Conservation (phyloP, 2,329 filamentous ascomycete species). For the Aspergillus flavus region DNA sequence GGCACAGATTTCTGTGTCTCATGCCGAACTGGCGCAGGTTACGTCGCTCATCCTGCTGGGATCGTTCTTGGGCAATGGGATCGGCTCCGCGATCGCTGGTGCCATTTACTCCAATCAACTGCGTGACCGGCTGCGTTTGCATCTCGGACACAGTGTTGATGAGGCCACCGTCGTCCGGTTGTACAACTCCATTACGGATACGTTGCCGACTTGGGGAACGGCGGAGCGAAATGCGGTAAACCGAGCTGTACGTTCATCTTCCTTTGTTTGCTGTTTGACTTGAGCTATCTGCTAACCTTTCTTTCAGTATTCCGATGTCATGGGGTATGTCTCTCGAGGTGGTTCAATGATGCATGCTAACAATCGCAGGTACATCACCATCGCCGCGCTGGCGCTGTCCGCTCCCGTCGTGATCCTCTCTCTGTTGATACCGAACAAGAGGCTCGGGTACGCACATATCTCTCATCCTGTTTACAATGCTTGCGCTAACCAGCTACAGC, state of each 20-base stretch:
- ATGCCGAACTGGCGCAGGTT: conserved; percentile 51
- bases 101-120: conserved; percentile 55
- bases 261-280: not conserved
- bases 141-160: conserved; percentile 38
- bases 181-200: conserved; percentile 51
- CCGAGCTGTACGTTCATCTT: conserved; percentile 31
- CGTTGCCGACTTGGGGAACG: conserved; percentile 45
- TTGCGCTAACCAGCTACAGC: conserved; percentile 7
- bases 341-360: conserved; percentile 5
- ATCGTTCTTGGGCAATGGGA: conserved; percentile 42
- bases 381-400: conserved; percentile 32
- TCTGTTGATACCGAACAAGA: conserved; percentile 31
- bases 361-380: conserved; percentile 29
- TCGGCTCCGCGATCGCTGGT: conserved; percentile 48
- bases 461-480: not conserved
- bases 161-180: conserved; percentile 39
- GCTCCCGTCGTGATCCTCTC: conserved; percentile 29
- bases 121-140: conserved; percentile 37
- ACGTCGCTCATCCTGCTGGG: conserved; percentile 50
- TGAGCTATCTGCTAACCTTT: conserved; percentile 10
- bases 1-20: conserved; percentile 50
- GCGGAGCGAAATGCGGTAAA: conserved; percentile 47
- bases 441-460: conserved; percentile 25
- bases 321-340: conserved; percentile 20
- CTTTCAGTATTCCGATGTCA: conserved; percentile 32